These are phyloP conservation scores for Russula foetens DNA, from an alignment of 768 basidiomycete genomes.

Conservation along the genomic window DNA sequence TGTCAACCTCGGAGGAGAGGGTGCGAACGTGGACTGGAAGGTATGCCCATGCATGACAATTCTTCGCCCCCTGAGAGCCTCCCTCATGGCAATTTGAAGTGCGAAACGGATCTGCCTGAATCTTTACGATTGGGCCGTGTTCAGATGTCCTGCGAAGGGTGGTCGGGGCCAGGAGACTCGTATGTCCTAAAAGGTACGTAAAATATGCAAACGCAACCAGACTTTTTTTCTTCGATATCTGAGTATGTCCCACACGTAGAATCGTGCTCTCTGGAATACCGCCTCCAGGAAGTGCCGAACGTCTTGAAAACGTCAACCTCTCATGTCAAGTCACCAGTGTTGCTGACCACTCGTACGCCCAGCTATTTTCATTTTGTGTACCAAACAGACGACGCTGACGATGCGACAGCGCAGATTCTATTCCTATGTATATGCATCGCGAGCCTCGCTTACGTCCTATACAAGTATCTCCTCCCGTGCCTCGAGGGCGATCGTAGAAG, in stretches of 20 bases:
- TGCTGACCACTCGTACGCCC: not conserved
- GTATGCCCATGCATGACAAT: conserved; percentile 37
- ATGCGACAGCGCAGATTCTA: conserved; percentile 7
- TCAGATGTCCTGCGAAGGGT: conserved; percentile 88
- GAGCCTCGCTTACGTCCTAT: conserved; percentile 45
- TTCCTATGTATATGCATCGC: conserved; percentile 21
- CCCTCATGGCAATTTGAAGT: conserved; percentile 36
- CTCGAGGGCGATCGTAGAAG: conserved; percentile 27
- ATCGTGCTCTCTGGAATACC: conserved; percentile 83
- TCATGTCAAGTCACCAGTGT: not conserved
- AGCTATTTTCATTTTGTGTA: not conserved
- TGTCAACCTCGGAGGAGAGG: conserved; percentile 66
- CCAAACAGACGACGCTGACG: not conserved
- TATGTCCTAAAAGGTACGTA: conserved; percentile 73
- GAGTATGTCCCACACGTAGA: too few species aligned
- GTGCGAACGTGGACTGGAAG: conserved; percentile 87
- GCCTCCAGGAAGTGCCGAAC: conserved; percentile 60
- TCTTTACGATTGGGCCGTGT: conserved; percentile 77
- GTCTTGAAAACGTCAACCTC: conserved; percentile 21
- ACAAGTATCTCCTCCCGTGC: conserved; percentile 52
- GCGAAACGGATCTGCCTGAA: conserved; percentile 84
- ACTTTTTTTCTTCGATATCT: too few species aligned
- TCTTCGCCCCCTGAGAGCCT: not conserved
- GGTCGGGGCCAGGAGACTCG: conserved; percentile 72
- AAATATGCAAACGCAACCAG: not conserved